phyloP scores from a whole-genome alignment of 495 filamentous ascomycete genomes.

The Hypoxylon cercidicola region DNA sequence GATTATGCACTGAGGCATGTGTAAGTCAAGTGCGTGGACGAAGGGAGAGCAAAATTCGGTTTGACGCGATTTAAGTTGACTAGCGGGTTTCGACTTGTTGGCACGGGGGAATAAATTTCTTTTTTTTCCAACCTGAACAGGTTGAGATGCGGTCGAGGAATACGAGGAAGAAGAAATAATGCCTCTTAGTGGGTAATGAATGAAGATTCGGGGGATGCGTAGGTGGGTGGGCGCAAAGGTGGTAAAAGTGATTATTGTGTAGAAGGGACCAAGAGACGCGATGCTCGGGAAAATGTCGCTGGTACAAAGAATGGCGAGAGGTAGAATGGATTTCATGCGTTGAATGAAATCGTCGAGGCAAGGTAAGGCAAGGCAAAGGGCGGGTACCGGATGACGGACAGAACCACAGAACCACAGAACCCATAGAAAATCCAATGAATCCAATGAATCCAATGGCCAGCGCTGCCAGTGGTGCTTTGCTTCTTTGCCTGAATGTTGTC shows the following conservation, averaged over 20 bases:
- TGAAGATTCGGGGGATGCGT: slow-evolving; percentile 26
- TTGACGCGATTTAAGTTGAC: slow-evolving; percentile 19
- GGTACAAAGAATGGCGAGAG: slow-evolving; percentile 44
- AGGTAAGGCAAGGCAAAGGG: slow-evolving; percentile 36
- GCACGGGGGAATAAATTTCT: slow-evolving; percentile 10
- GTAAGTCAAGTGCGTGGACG: slow-evolving; percentile 11
- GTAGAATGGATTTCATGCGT: slow-evolving; percentile 41
- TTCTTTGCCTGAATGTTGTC: slow-evolving; percentile 3
- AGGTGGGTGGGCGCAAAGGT: slow-evolving; percentile 19
- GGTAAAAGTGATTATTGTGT: no score
- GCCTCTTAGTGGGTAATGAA: slow-evolving; percentile 24
- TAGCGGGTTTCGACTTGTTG: slow-evolving; percentile 26
- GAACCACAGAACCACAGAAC: slow-evolving; percentile 28
- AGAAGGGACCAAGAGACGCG: slow-evolving; percentile 36
- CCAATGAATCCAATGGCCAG: no score
- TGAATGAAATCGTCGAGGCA: slow-evolving; percentile 41
- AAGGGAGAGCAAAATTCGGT: background rate
- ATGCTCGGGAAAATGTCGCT: slow-evolving; percentile 25
- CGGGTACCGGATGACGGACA: slow-evolving; percentile 43
- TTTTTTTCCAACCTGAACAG: background rate
- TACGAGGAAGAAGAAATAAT: slow-evolving; percentile 28
- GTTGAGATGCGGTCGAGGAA: slow-evolving; percentile 17
- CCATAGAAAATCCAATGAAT: no score
- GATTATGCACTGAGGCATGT: slow-evolving; percentile 39
- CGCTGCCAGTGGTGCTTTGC: background rate